phyloP scores from a whole-genome alignment of 73 alveolate species.

The Breviolum minutum region DNA sequence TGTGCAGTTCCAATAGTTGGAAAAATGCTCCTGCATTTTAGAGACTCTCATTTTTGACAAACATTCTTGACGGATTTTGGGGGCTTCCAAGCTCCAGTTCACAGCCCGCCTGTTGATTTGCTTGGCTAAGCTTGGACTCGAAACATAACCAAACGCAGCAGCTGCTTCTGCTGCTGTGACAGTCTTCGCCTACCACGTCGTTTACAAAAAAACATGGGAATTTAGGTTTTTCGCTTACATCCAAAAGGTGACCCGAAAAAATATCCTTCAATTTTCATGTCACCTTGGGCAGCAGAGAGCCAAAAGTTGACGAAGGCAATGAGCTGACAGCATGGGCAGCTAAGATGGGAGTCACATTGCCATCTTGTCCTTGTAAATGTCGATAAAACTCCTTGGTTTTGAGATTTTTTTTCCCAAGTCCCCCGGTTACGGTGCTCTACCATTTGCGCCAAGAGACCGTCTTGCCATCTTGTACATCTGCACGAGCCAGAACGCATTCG shows the following conservation, averaged over 20 bases:
- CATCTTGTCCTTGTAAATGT: not conserved
- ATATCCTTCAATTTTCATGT: too few relatives aligned
- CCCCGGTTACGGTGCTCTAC: not conserved
- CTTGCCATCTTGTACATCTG: slow-evolving; percentile 41
- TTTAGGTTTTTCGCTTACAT: not conserved
- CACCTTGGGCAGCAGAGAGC: not conserved
- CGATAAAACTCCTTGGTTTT: slow-evolving; percentile 17
- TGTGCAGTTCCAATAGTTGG: not conserved
- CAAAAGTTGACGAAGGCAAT: not conserved
- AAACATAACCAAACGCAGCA: slow-evolving; percentile 49
- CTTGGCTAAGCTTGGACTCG: slow-evolving; percentile 74
- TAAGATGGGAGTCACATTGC: not conserved
- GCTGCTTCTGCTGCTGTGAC: slow-evolving; percentile 38
- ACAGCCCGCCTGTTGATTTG: slow-evolving; percentile 55
- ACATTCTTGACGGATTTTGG: not conserved
- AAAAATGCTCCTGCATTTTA: too few relatives aligned
- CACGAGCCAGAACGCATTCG: slow-evolving; percentile 73
- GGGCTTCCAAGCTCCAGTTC: too few relatives aligned
- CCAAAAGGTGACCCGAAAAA: too few relatives aligned
- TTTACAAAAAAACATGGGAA: not conserved
- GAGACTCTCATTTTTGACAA: not conserved
- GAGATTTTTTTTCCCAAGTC: not conserved
- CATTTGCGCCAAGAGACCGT: not conserved
- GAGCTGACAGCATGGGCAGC: slow-evolving; percentile 7
- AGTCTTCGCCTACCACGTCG: not conserved